Evolutionary conservation across 164 flowering plant species (phyloP), one percentile per base, ranked within the genome.

Genomic region (Liriodendron chinense): DNA sequence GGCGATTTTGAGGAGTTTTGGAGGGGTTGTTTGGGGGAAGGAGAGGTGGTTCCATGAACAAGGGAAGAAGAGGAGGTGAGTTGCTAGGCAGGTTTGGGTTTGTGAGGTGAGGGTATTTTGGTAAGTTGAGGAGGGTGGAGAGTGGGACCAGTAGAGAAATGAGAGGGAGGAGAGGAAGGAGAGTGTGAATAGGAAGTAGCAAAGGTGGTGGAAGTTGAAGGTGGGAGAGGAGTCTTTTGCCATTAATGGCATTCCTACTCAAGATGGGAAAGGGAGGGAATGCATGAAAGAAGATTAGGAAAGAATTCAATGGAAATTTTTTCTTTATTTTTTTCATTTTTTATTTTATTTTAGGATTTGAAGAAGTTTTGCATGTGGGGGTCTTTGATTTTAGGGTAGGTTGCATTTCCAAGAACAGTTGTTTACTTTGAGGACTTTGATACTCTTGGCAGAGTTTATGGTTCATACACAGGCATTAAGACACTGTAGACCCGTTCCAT

Each of bases 1-100:
- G 0, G 96, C 98, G 18, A 93, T 85, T 65, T 90, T 91, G 7
- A 93, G 93, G 50, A 77, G 69, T 63, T 77, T 81, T 28, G 79
- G 77, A 73, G 90, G 88, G 22, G 85, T 80, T 1, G 71, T 24
- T 12, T 86, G 69, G 24, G 89, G 67, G 73, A 91, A 93, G 23
- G 85, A 57, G 16, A 90, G 94, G 63, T 80, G 84, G 73, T 91
- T 93, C 96, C 94, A 91, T 0, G 94, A 86, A 16, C 80, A 73
- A 68, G 89, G 75, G 62, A 71, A 84, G 0, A 71, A 73, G 18
- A 85, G 89, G 57, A 90, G 87, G 71, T 87, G 16, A 28, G 25
- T 4, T 24, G 47, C n/a, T 22, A 75, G 70, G 18, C 16, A 53
- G 59, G n/a, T 66, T 78, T 50, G 76, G 82, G 0, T 77, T 59